phyloP scores from a whole-genome alignment of 805 yeast genomes.

The Pichia membranifaciens region DNA sequence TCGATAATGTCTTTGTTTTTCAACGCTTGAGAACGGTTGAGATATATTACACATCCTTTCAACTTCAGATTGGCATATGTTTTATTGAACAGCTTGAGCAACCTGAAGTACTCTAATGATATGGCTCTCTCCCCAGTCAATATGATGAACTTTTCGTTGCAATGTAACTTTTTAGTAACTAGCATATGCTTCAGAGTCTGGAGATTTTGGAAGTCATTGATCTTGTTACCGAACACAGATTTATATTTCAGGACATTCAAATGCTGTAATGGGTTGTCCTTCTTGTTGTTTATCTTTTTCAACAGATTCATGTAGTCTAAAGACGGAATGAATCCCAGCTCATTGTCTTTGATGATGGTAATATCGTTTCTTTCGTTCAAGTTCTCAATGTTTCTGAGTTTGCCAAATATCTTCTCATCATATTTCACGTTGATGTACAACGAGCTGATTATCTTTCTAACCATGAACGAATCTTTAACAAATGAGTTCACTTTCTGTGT shows the following conservation, averaged over 20 bases:
- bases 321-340: conserved; percentile 17
- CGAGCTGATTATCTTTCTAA: conserved; percentile 7
- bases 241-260: conserved; percentile 14
- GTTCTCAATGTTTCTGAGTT: conserved; percentile 14
- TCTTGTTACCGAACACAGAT: conserved; percentile 19
- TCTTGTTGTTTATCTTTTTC: conserved; percentile 2
- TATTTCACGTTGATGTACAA: conserved; percentile 6
- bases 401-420: conserved; percentile 9
- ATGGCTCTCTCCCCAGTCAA: conserved; percentile 22
- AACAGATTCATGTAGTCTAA: conserved; percentile 14
- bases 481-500: conserved; percentile 6
- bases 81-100: conserved; percentile 18
- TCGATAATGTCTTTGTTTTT: background rate
- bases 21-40: conserved; percentile 10
- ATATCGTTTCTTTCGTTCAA: conserved; percentile 19
- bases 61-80: background rate
- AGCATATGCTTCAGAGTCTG: conserved; percentile 13
- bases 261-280: background rate
- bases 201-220: conserved; percentile 18
- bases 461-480: conserved; percentile 10
- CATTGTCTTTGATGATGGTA: conserved; percentile 21
- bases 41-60: conserved; percentile 21
- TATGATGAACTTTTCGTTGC: conserved; percentile 17
- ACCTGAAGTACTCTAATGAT: conserved; percentile 23
- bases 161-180: conserved; percentile 1